phyloP scores from a whole-genome alignment of 106 monocot species.

The Hemerocallis citrina region DNA sequence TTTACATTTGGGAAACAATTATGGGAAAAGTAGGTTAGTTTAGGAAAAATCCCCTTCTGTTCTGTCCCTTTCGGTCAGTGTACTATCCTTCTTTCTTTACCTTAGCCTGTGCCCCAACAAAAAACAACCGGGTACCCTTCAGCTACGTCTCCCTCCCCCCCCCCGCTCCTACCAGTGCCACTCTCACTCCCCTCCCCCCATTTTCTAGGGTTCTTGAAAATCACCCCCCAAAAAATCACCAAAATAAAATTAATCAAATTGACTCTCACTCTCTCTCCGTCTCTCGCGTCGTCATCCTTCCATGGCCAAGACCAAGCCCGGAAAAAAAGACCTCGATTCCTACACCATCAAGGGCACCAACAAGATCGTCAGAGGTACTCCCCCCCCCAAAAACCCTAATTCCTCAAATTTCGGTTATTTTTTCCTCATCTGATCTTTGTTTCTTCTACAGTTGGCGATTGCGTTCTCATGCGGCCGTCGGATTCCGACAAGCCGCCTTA shows the following conservation, averaged over 20 bases:
- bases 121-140: too few species aligned
- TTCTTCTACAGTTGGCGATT: slow-evolving; percentile 17
- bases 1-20: too few species aligned
- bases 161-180: too few species aligned
- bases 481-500: slow-evolving; percentile 26
- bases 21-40: too few species aligned
- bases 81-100: too few species aligned
- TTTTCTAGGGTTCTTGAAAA: too few species aligned
- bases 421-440: not conserved
- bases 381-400: not conserved
- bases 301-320: slow-evolving; percentile 24
- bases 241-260: not conserved
- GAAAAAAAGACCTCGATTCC: slow-evolving; percentile 25
- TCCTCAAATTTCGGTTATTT: not conserved
- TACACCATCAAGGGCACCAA: slow-evolving; percentile 32
- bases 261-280: not conserved
- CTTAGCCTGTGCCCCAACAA: too few species aligned
- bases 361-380: slow-evolving; percentile 20
- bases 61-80: too few species aligned
- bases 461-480: slow-evolving; percentile 28
- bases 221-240: too few species aligned
- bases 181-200: too few species aligned
- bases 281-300: not conserved
- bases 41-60: too few species aligned
- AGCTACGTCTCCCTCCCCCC: too few species aligned